Conservation (phyloP, 352 stramenopile genomes). For the Vaucheria bursata region DNA sequence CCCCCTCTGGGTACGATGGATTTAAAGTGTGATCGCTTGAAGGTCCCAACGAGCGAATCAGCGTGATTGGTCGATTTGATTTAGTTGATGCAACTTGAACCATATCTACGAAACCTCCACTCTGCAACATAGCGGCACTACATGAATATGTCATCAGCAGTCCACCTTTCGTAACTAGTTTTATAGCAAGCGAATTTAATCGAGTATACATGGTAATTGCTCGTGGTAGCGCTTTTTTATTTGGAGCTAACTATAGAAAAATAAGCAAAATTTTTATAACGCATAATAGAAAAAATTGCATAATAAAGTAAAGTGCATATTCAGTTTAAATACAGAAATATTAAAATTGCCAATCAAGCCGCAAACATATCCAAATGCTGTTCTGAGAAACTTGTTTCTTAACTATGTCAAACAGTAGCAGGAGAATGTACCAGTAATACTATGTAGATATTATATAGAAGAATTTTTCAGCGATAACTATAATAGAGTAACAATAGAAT, state of each 20-base stretch:
- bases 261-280: no score
- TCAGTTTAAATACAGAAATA: no score
- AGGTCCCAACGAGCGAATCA: conserved; percentile 18
- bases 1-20: conserved; percentile 31
- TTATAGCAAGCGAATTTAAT: conserved; percentile 20
- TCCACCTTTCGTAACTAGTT: conserved; percentile 24
- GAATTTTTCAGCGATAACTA: no score
- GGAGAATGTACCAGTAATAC: no score
- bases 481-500: no score
- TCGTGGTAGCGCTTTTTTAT: conserved; percentile 31
- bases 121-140: conserved; percentile 35
- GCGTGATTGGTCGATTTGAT: conserved; percentile 16
- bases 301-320: no score
- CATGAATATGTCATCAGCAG: conserved; percentile 41
- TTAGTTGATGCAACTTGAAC: conserved; percentile 17
- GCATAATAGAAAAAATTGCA: no score
- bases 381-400: no score
- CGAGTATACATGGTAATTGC: conserved; percentile 25
- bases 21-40: conserved; percentile 35
- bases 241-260: conserved; percentile 33
- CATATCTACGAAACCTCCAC: conserved; percentile 27
- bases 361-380: no score
- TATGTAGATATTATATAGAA: no score
- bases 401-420: no score
- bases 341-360: no score